Percentiles rank a stretch among this genome's conserved stretches.
Evolutionary conservation across 768 basidiomycete genomes (phyloP).

Genomic region (Tubosaeta sp.): DNA sequence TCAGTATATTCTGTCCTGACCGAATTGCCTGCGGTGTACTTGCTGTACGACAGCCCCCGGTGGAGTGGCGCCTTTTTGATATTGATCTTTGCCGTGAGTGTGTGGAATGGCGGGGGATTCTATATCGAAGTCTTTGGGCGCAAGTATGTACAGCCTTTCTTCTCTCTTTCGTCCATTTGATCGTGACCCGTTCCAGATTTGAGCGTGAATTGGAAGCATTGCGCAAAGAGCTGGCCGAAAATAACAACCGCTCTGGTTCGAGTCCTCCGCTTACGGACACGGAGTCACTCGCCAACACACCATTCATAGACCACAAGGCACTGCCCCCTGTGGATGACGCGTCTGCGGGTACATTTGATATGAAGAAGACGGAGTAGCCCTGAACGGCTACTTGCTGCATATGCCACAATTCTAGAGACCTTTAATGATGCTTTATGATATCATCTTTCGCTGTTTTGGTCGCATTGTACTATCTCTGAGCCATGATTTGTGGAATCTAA

Average conservation of each 20-base stretch:
- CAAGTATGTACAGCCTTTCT: constrained; percentile 59
- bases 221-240: constrained; percentile 84
- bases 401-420: constrained; percentile 6
- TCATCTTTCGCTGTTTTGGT: constrained; percentile 4
- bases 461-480: constrained; percentile 8
- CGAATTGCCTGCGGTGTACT: constrained; percentile 77
- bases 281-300: constrained; percentile 37
- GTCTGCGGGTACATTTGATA: constrained; percentile 8
- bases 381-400: not conserved
- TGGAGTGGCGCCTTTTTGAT: constrained; percentile 80
- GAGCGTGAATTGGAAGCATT: constrained; percentile 89
- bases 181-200: constrained; percentile 49
- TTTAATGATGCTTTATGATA: constrained; percentile 18
- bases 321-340: constrained; percentile 21
- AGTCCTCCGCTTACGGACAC: constrained; percentile 50
- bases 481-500: constrained; percentile 2
- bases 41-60: constrained; percentile 75
- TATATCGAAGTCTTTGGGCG: constrained; percentile 97
- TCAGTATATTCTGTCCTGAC: constrained; percentile 82
- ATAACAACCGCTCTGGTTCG: constrained; percentile 49
- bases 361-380: constrained; percentile 31
- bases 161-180: constrained; percentile 1
- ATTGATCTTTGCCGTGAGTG: constrained; percentile 77
- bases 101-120: constrained; percentile 95
- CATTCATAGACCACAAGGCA: constrained; percentile 19